Conservation (phyloP, 805 yeast genomes). For the Candida bentonensis region DNA sequence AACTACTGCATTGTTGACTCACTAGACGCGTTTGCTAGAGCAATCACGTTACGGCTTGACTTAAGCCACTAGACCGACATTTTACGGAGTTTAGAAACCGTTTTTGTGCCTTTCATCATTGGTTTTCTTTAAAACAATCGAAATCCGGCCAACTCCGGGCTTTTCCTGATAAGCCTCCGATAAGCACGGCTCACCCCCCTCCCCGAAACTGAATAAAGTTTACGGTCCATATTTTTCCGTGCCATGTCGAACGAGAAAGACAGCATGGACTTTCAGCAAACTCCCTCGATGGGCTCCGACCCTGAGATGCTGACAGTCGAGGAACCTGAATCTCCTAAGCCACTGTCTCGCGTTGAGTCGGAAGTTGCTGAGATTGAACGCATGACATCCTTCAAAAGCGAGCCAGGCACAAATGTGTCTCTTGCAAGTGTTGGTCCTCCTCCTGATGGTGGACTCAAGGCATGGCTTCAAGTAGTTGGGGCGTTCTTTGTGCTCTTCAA, state of each 20-base stretch:
- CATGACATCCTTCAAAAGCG: not conserved
- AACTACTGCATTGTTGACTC: too few species aligned
- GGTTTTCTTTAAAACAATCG: too few species aligned
- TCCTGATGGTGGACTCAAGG: constrained; percentile 33
- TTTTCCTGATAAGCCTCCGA: not conserved
- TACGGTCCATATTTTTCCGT: too few species aligned
- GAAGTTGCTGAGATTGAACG: not conserved
- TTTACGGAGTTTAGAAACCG: too few species aligned
- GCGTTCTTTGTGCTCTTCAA: constrained; percentile 31
- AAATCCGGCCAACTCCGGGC: not conserved
- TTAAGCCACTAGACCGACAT: too few species aligned
- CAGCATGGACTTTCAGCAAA: too few species aligned
- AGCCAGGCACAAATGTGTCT: not conserved
- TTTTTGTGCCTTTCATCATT: too few species aligned
- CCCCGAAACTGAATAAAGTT: not conserved
- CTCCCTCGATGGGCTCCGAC: not conserved
- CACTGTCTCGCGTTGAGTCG: not conserved
- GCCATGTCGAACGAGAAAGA: too few species aligned
- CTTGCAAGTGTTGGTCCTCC: constrained; percentile 1
- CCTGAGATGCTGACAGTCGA: not conserved
- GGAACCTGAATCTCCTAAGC: not conserved
- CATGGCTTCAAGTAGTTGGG: constrained; percentile 40
- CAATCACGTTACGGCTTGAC: too few species aligned
- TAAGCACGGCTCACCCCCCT: not conserved
- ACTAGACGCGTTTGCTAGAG: too few species aligned